Conservation (phyloP, 2,329 filamentous ascomycete species). For the Xylariaceae sp. region DNA sequence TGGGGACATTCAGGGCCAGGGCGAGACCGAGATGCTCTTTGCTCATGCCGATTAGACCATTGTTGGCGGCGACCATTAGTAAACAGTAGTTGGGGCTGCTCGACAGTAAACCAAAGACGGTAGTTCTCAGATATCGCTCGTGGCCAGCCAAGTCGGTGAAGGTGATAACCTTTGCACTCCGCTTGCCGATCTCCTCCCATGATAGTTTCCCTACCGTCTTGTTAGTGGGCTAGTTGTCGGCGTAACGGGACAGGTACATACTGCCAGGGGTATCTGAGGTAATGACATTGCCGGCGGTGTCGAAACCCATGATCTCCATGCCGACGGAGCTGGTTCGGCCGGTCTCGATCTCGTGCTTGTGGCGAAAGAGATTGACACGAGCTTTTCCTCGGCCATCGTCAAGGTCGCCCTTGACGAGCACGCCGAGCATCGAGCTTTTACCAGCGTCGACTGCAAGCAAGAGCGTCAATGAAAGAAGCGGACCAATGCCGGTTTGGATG, state of each 20-base stretch:
- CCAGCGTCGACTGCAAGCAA: conserved; percentile 74
- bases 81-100: conserved; percentile 97
- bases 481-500: no score
- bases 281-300: conserved; percentile 78
- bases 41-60: conserved; percentile 95
- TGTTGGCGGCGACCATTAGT: conserved; percentile 97
- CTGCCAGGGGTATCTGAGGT: conserved; percentile 78
- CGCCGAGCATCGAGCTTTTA: conserved; percentile 93
- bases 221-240: conserved; percentile 13
- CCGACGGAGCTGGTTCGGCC: conserved; percentile 94
- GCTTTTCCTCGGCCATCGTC: conserved; percentile 94
- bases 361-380: conserved; percentile 90
- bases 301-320: conserved; percentile 98
- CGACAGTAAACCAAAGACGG: conserved; percentile 89
- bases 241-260: conserved; percentile 39
- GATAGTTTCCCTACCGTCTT: conserved; percentile 57
- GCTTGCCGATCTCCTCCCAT: conserved; percentile 96
- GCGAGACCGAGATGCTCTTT: conserved; percentile 97
- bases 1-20: conserved; percentile 87
- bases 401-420: conserved; percentile 89
- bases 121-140: conserved; percentile 91
- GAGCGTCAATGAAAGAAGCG: conserved; percentile 13
- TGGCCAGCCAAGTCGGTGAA: conserved; percentile 96
- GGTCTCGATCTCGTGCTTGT: conserved; percentile 97
- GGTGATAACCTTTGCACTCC: conserved; percentile 92